These are phyloP conservation scores for Marasmius fiardii DNA, from an alignment of 1,284 basidiomycete species.

Conservation along the genomic window DNA sequence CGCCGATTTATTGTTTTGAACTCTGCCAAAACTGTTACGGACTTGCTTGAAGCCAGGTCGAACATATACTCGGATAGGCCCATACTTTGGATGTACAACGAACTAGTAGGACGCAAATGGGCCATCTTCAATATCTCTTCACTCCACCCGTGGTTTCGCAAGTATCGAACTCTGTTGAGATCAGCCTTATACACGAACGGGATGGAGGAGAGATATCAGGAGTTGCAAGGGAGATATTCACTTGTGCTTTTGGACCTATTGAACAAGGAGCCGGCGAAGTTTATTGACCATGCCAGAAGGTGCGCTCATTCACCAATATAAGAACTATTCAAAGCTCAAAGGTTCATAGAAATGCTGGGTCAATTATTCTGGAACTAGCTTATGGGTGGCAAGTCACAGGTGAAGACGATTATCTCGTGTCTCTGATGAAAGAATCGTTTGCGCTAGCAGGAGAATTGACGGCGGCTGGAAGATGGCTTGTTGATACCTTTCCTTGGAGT, in stretches of 20 bases:
- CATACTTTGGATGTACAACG: not conserved
- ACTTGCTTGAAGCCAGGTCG: not conserved
- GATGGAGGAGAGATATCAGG: not conserved
- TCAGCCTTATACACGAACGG: not conserved
- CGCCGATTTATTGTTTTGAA: not conserved
- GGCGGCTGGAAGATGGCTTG: not conserved
- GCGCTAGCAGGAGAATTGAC: not conserved
- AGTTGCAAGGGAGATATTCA: not conserved
- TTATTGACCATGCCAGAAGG: not conserved
- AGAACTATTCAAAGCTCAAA: not conserved
- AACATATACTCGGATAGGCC: not conserved
- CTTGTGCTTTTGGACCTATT: not conserved
- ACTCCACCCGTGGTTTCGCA: not conserved
- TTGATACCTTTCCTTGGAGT: not conserved
- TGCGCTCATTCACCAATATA: not conserved
- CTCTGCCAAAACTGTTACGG: not conserved
- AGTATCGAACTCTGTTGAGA: not conserved
- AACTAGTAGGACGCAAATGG: not conserved
- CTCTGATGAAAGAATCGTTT: not conserved
- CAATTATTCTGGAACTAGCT: not conserved
- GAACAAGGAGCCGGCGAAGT: not conserved
- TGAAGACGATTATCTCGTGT: not conserved
- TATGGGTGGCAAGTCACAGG: not conserved
- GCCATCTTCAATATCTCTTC: constrained; percentile 1
- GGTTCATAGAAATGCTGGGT: not conserved